Base-by-base conservation (phyloP, 148 eudicot genomes). In the Silene conica region DNA sequence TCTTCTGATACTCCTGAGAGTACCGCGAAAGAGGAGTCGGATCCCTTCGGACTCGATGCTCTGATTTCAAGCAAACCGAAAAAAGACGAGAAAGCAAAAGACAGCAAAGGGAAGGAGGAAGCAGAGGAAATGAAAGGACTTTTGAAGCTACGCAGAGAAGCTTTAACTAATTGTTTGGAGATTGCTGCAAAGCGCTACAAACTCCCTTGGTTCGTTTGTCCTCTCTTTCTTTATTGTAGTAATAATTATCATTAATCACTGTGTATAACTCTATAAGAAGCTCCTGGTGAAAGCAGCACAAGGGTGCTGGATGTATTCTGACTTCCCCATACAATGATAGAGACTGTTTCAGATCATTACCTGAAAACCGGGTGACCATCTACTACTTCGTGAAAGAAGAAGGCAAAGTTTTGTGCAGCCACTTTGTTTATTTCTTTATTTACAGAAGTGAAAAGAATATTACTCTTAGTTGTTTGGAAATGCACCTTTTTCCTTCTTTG, bases 41-140 rank as follows among this genome's bases (percentile, higher is more conserved):
- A 95, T 77, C 99, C 99, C 34, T 95, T 92, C 79, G 99, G 99
- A 67, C 93, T 95, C 74, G 93, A 92, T 78, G 92, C 89, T 72
- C 76, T 95, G 71, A 85, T 94, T 74, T 73, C 89, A 28, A 86
- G 79, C 69, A 80, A 72, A 60, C 72, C 83, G 3, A 82, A 78
- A 61, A 90, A 84, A 76, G 88, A 86, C 9, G 92, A 87, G 28
- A 91, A 77, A 79, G 21, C 80, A 19, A 91, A 85, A 78, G 87
- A 65, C 23, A 88, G 80, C 71, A 88, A 77, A 77, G 88, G 72
- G 74, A 83, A 81, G 63, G 90, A 79, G 67, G 97, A 89, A 60
- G 97, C 88, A 70, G 89, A 87, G 56, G 96, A 88, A 80, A 82
- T 63, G 48, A 92, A 84, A 83, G 86, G 82, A 83, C 83, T 77